Percentiles rank a stretch among this genome's conserved stretches.
Conservation (phyloP, 768 basidiomycete species). For the Russula abietina region DNA sequence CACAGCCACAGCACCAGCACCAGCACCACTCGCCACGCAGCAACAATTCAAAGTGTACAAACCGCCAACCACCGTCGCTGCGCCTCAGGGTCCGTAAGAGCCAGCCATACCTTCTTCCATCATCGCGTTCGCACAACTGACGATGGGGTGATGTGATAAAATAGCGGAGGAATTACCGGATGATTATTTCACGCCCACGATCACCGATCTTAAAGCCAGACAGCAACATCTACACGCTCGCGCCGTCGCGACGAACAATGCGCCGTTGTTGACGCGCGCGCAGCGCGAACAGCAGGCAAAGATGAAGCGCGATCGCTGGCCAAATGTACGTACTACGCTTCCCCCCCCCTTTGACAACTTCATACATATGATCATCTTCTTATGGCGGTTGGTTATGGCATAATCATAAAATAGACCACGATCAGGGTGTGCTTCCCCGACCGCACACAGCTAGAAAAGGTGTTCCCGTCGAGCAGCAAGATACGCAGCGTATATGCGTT, state of each 20-base stretch:
- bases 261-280: slow-evolving; percentile 62
- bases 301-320: slow-evolving; percentile 62
- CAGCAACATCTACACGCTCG: slow-evolving; percentile 59
- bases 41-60: slow-evolving; percentile 19
- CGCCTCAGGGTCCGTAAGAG: slow-evolving; percentile 11
- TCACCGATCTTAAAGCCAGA: slow-evolving; percentile 62
- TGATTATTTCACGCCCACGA: slow-evolving; percentile 65
- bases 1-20: no score
- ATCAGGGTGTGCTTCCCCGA: slow-evolving; percentile 80
- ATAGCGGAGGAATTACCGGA: slow-evolving; percentile 48
- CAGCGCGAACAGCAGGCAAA: slow-evolving; percentile 57
- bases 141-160: not conserved
- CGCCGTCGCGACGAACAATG: slow-evolving; percentile 56
- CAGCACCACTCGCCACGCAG: no score
- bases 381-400: no score
- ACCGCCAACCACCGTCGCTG: slow-evolving; percentile 2
- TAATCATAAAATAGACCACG: slow-evolving; percentile 62
- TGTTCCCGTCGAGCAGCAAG: slow-evolving; percentile 71
- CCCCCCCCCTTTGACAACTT: no score
- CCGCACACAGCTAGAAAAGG: slow-evolving; percentile 72
- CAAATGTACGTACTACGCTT: slow-evolving; percentile 42
- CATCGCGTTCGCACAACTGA: not conserved
- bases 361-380: no score
- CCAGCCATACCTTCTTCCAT: no score
- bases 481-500: slow-evolving; percentile 83